A percentile compares a stretch with the other conserved stretches of the same genome.
Evolutionary conservation across 192 early-diverging fungal genomes (phyloP).

Genomic region (Entomortierella beljakovae): DNA sequence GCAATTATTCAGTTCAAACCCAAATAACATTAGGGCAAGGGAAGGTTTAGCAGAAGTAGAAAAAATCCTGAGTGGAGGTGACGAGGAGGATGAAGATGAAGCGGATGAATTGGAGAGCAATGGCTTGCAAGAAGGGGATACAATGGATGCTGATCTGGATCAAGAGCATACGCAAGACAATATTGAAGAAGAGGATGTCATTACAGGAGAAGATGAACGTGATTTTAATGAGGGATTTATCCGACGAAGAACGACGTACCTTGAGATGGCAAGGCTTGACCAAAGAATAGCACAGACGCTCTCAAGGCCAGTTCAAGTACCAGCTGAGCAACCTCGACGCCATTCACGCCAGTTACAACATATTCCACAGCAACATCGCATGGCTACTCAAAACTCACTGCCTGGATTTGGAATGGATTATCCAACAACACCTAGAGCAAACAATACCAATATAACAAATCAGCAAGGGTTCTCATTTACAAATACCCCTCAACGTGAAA

Average conservation of each 20-base stretch:
- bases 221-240: background rate
- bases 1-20: constrained; percentile 3
- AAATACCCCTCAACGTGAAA: constrained; percentile 9
- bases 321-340: background rate
- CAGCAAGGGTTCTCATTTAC: background rate
- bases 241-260: background rate
- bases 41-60: constrained; percentile 14
- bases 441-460: background rate
- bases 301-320: background rate
- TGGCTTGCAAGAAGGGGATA: background rate
- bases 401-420: constrained; percentile 10
- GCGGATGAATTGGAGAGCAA: constrained; percentile 3
- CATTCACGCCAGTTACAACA: background rate
- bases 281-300: background rate
- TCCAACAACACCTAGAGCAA: constrained; percentile 9
- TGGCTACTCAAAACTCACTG: background rate
- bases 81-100: constrained; percentile 32
- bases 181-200: constrained; percentile 22
- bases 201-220: constrained; percentile 25
- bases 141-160: constrained; percentile 3
- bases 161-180: constrained; percentile 7
- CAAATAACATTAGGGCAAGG: background rate
- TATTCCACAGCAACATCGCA: background rate
- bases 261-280: background rate
- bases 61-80: constrained; percentile 22